Conservation (phyloP, 2,329 filamentous ascomycete genomes). For the Penicillium sp. region DNA sequence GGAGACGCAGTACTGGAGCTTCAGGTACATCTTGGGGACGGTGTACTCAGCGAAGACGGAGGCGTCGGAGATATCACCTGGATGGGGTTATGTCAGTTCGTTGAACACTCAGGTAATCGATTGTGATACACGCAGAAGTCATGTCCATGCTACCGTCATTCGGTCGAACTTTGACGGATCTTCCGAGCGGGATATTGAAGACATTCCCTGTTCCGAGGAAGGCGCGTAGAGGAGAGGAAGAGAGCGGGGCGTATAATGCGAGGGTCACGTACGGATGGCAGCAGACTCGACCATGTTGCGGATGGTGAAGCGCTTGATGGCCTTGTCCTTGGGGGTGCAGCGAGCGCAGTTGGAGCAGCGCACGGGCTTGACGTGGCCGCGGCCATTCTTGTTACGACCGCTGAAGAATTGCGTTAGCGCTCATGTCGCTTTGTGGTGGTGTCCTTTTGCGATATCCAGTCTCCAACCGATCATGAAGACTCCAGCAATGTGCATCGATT, state of each 20-base stretch:
- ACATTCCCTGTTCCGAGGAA: conserved; percentile 5
- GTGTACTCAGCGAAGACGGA: conserved; percentile 99
- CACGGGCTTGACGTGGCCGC: conserved; percentile 99
- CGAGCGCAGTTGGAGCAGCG: conserved; percentile 82
- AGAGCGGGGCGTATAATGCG: conserved; percentile 46
- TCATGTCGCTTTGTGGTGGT: conserved; percentile 12
- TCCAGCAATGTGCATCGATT: conserved; percentile 17
- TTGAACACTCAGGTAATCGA: neutral
- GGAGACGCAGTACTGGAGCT: conserved; percentile 99
- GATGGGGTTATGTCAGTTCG: conserved; percentile 3
- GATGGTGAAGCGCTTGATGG: conserved; percentile 99
- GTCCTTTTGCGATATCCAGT: conserved; percentile 10
- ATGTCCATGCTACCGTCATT: neutral
- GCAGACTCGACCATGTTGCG: conserved; percentile 99
- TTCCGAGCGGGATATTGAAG: too few relatives aligned
- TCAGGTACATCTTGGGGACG: conserved; percentile 99
- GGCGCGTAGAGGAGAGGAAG: neutral
- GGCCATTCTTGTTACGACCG: conserved; percentile 99
- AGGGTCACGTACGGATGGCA: conserved; percentile 81
- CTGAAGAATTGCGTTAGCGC: conserved; percentile 44
- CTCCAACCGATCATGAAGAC: conserved; percentile 11
- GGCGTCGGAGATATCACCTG: conserved; percentile 99
- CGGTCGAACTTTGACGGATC: too few relatives aligned
- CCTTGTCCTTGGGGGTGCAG: conserved; percentile 99
- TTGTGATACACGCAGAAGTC: neutral